These are phyloP conservation scores for Claviceps arundinis DNA, from an alignment of 2,329 filamentous ascomycete species.

Conservation along the genomic window DNA sequence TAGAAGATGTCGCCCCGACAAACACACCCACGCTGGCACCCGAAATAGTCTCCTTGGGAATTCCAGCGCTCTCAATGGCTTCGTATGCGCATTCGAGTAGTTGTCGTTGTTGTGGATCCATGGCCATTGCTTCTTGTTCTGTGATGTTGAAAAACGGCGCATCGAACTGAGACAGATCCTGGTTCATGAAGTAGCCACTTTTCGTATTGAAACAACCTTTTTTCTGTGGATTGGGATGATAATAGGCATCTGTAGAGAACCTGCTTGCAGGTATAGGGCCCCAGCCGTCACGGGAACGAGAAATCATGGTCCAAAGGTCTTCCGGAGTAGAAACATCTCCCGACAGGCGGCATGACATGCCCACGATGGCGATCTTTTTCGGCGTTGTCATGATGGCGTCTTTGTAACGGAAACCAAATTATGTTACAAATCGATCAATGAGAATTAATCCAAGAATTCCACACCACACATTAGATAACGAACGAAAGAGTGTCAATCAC, in stretches of 20 bases:
- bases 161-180: constrained; percentile 36
- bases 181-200: constrained; percentile 28
- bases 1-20: constrained; percentile 19
- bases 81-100: constrained; percentile 40
- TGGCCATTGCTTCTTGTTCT: constrained; percentile 33
- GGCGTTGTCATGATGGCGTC: constrained; percentile 1
- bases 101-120: constrained; percentile 41
- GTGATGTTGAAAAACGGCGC: constrained; percentile 39
- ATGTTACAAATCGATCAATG: background rate
- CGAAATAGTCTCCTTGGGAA: constrained; percentile 31
- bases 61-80: constrained; percentile 38
- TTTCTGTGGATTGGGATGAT: constrained; percentile 29
- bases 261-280: background rate
- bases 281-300: constrained; percentile 3
- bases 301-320: constrained; percentile 10
- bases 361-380: constrained; percentile 10
- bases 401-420: background rate
- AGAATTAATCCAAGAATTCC: too few relatives aligned
- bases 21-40: constrained; percentile 37
- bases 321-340: constrained; percentile 8
- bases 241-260: constrained; percentile 15
- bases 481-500: background rate
- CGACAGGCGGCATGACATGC: constrained; percentile 12
- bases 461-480: background rate
- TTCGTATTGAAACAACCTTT: constrained; percentile 22